phyloP scores from a whole-genome alignment of 2,329 filamentous ascomycete species.

The Sclerotinia spermophila region DNA sequence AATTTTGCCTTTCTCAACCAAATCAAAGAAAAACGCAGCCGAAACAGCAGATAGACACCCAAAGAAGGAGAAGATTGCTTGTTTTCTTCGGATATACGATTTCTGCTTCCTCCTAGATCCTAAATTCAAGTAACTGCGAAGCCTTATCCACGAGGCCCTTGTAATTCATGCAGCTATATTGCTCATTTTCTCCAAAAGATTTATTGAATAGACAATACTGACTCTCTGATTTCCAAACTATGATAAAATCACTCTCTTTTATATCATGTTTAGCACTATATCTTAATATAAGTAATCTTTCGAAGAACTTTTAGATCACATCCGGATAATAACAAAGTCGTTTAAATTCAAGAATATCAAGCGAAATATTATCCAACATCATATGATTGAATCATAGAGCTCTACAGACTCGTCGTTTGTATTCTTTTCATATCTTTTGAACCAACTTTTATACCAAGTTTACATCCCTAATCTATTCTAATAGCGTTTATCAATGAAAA shows the following conservation, averaged over 20 bases:
- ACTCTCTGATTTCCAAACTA: not conserved
- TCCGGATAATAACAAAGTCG: too few species aligned
- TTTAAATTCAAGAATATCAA: too few species aligned
- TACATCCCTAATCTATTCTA: too few species aligned
- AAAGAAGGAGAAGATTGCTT: not conserved
- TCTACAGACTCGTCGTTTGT: too few species aligned
- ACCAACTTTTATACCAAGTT: too few species aligned
- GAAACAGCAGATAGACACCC: not conserved
- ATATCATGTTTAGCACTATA: too few species aligned
- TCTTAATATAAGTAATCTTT: too few species aligned
- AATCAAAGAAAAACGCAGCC: not conserved
- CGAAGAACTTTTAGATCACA: too few species aligned
- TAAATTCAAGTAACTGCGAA: slow-evolving; percentile 3
- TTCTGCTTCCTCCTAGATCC: not conserved
- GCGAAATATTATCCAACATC: too few species aligned
- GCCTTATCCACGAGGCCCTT: not conserved
- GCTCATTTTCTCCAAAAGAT: not conserved
- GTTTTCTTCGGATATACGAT: not conserved
- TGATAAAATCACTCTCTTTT: not conserved
- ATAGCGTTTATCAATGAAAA: not conserved
- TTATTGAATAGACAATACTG: not conserved
- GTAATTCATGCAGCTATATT: too few species aligned
- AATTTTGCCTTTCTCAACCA: not conserved
- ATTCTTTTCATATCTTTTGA: too few species aligned
- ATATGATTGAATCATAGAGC: too few species aligned